Conservation (phyloP, 2,329 filamentous ascomycete species). For the Neurospora sp. region DNA sequence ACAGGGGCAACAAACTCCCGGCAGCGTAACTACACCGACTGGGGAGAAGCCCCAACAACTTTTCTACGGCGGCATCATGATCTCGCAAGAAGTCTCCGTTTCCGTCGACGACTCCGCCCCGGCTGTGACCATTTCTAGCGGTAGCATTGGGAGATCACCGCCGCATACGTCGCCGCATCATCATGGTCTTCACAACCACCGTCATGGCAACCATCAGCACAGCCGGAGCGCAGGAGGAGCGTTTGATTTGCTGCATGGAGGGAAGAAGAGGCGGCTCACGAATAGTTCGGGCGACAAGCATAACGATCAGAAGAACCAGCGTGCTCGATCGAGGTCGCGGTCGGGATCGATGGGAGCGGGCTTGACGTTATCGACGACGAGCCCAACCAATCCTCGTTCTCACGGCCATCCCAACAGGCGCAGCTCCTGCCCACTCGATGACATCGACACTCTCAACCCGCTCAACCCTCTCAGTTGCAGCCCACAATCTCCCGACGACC, state of each 20-base stretch:
- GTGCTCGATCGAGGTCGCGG: neutral
- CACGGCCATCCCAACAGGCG: neutral
- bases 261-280: neutral
- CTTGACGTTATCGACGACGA: fast-evolving
- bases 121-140: neutral
- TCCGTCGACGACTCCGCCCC: constrained; percentile 26
- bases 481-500: neutral
- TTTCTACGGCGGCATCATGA: constrained; percentile 47
- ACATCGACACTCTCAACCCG: neutral
- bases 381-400: neutral
- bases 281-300: neutral
- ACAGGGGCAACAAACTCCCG: neutral
- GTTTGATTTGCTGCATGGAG: neutral
- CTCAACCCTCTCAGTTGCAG: neutral
- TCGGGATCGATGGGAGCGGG: neutral
- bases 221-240: neutral
- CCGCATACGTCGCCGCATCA: neutral
- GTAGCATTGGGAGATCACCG: constrained; percentile 13
- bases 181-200: neutral
- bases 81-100: constrained; percentile 52
- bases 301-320: neutral
- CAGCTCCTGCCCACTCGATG: neutral
- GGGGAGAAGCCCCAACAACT: constrained; percentile 4
- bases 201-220: neutral
- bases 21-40: neutral